Evolutionary conservation across 2,329 filamentous ascomycete species (phyloP), one percentile per base, ranked within the genome.

Genomic region (Diaporthe citrichinensis): DNA sequence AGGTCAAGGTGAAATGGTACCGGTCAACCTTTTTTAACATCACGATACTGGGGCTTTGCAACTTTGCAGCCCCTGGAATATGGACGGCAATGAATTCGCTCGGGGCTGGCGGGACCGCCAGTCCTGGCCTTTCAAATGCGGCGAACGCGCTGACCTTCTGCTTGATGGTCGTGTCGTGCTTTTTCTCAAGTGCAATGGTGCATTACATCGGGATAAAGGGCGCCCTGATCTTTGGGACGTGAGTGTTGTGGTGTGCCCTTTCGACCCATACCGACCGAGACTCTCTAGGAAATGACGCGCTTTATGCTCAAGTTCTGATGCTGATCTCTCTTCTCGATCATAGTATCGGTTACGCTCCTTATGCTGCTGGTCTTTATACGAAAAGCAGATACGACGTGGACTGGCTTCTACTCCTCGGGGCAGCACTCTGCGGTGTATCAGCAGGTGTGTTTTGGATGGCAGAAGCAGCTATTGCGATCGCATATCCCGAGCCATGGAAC

Each of bases 371-470:
- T 0, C 84, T 95, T 0, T 95, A 95, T 81, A 90, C 89, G 4
- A 94, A 95, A 82, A 95, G 94, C 80, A 88, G 93, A 0, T 95
- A 89, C 79, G 92, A 92, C 1, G 90, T 84, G 0, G 89, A 92
- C 78, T 95, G 93, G 93, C 87, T 94, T 14, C 88, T 92, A 0
- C 86, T 94, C 0, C 82, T 95, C 12, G 93, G 93, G 0, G 92
- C 92, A 0, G 92, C 92, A 0, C 85, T 93, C 0, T 95, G 93
- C 77, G 93, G 93, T 25, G 87, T 94, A 44, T 92, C 91, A 0
- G 93, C 93, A 0, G 93, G 93, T 0, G 86, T 95, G 0, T 95
- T 95, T 82, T 95, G 93, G 93, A 92, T 92, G 87, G 90, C 93
- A 0, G 93, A 95, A 83, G 92, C 92, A 0, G 93, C 93, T 0